Base-by-base conservation (phyloP, 140 eudicot species). In the Senecio squalidus region DNA sequence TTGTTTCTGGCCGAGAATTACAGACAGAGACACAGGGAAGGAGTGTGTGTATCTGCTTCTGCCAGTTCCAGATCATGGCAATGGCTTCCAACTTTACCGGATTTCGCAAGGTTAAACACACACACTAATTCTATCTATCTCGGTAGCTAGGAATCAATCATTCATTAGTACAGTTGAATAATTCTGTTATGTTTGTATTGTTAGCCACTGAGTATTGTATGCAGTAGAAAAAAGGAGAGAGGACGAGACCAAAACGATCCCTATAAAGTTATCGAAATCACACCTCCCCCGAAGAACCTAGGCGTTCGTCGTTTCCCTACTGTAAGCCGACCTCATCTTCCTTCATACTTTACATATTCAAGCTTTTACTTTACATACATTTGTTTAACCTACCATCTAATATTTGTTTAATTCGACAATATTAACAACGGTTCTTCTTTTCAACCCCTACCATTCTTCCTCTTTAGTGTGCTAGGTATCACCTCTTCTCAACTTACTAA, bases 231-330 rank as follows among this genome's bases (percentile, higher is more conserved):
- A 82, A 91, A 76, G 65, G 95, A 80, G 68, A 80, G 75, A 67
- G 92, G 84, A 24, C 72, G 83, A 74, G 87, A 80, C 7, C 84
- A 74, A 23, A 78, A 69, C 52, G 22, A 75, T 53, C 96, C 96
- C 8, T 91, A 91, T 55, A 86, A 84, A 77, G 98, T 91, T 29
- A 81, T 86, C 36, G 95, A 83, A 72, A 74, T 91, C 48, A 83
- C 94, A 16, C 98, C 98, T 44, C 98, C 98, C 2, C 98, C 98
- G 51, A 67, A 46, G 63, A 70, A 62, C 82, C 96, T 91, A 5
- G 98, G 98, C 65, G 34, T 84, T 72, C 96, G 95, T 28, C 76
- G 96, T 77, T 84, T 91, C 26, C 82, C 95, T 44, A 48, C 84
- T 46, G 98, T 91, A 77, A 83, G 82, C 58, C 25, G 53, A 26